Evolutionary conservation across 1,139 yeast species (phyloP).

Genomic region (Petasospora fabianii): DNA sequence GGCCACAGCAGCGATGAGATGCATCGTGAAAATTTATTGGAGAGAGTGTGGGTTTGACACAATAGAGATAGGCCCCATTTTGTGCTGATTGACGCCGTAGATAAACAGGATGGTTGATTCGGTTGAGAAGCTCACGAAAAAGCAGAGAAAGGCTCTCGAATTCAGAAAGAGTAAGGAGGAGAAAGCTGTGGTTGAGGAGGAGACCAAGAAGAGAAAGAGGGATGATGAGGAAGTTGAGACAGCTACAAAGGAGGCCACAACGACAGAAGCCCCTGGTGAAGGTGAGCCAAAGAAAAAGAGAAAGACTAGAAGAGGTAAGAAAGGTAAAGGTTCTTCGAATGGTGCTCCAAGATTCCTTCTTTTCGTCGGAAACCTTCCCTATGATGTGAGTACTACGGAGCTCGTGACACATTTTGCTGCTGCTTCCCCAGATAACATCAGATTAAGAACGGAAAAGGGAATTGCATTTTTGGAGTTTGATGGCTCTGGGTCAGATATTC

Average conservation of each 20-base stretch:
- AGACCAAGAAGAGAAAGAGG: conserved; percentile 20
- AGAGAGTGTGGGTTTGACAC: neutral
- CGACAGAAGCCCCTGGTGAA: too few relatives aligned
- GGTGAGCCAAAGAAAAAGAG: conserved; percentile 50
- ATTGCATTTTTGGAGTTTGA: conserved; percentile 91
- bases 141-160: conserved; percentile 73
- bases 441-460: conserved; percentile 81
- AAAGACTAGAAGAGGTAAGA: conserved; percentile 75
- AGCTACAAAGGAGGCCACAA: conserved; percentile 28
- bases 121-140: conserved; percentile 59
- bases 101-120: conserved; percentile 13
- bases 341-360: conserved; percentile 71
- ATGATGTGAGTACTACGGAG: conserved; percentile 58
- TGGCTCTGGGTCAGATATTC: conserved; percentile 58
- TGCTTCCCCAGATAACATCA: conserved; percentile 66
- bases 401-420: conserved; percentile 71
- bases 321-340: conserved; percentile 53
- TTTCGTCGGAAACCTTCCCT: conserved; percentile 92
- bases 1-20: conserved; percentile 1
- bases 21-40: conserved; percentile 7
- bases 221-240: conserved; percentile 29
- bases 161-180: conserved; percentile 49
- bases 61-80: neutral
- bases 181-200: conserved; percentile 23
- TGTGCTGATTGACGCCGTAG: neutral